A percentile compares a stretch with the other conserved stretches of the same genome.
These are phyloP conservation scores for Pyrenophora tritici-repentis DNA, from an alignment of 2,329 filamentous ascomycete species.

Conservation along the genomic window DNA sequence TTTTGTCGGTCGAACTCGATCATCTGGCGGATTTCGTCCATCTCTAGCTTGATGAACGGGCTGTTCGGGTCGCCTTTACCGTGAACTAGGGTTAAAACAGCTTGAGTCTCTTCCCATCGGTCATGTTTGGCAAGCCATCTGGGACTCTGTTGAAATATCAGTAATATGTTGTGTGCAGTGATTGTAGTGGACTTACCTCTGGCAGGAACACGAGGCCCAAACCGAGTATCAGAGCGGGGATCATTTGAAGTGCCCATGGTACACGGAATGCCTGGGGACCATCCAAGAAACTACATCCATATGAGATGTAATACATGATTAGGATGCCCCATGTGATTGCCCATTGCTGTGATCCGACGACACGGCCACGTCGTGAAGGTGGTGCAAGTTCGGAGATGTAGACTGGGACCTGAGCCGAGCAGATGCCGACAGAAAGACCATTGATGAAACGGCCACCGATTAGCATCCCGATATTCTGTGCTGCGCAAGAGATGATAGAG, in stretches of 20 bases:
- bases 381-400: constrained; percentile 71
- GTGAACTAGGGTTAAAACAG: constrained; percentile 51
- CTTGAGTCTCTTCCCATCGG: constrained; percentile 51
- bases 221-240: constrained; percentile 44
- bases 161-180: too few species aligned
- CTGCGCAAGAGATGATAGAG: constrained; percentile 64
- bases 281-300: constrained; percentile 43
- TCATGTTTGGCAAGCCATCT: constrained; percentile 54
- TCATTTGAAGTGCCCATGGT: constrained; percentile 47
- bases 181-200: constrained; percentile 30
- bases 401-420: constrained; percentile 70
- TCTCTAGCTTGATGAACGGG: constrained; percentile 69
- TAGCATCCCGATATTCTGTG: constrained; percentile 72
- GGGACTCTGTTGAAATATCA: constrained; percentile 19
- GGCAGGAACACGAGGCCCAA: constrained; percentile 59
- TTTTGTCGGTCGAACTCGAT: constrained; percentile 75
- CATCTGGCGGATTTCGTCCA: constrained; percentile 73
- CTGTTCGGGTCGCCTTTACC: constrained; percentile 65
- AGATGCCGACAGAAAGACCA: constrained; percentile 75
- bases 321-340: constrained; percentile 43
- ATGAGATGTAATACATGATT: neutral
- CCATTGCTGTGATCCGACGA: constrained; percentile 75
- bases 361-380: constrained; percentile 62
- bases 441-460: constrained; percentile 73
- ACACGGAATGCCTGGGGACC: constrained; percentile 44